Conservation (phyloP, 352 stramenopile species). For the Pythium phragmitis region DNA sequence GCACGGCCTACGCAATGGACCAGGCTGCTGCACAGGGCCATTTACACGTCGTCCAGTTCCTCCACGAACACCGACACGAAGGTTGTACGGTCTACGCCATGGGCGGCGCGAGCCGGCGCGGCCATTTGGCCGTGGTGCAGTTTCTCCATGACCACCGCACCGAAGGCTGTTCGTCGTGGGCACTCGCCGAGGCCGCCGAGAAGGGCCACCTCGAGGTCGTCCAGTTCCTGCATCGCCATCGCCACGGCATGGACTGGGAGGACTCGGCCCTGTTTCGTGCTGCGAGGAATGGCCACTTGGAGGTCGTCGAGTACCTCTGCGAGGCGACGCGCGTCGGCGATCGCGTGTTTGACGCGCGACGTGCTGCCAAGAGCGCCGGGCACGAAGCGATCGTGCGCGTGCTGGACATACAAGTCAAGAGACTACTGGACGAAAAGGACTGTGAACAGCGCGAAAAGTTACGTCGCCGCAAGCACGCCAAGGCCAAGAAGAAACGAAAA, state of each 20-base stretch:
- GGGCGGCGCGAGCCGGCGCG: slow-evolving; percentile 13
- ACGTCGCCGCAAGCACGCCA: slow-evolving; percentile 24
- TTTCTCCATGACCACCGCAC: slow-evolving; percentile 26
- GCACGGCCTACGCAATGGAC: slow-evolving; percentile 25
- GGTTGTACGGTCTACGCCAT: slow-evolving; percentile 30
- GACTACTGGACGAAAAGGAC: slow-evolving; percentile 19
- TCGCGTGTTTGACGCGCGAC: slow-evolving; percentile 24
- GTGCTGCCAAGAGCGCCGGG: slow-evolving; percentile 20
- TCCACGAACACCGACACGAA: slow-evolving; percentile 22
- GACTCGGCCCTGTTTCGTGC: slow-evolving; percentile 28
- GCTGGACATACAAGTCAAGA: slow-evolving; percentile 23
- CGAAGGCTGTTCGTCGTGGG: slow-evolving; percentile 25
- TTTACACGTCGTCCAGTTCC: slow-evolving; percentile 25
- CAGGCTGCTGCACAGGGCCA: slow-evolving; percentile 22
- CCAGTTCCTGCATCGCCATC: slow-evolving; percentile 17
- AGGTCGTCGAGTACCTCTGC: slow-evolving; percentile 28
- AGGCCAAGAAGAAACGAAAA: slow-evolving; percentile 25
- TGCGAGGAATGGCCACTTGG: slow-evolving; percentile 25
- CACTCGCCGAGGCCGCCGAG: slow-evolving; percentile 21
- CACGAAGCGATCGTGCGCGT: slow-evolving; percentile 11
- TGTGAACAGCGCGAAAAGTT: slow-evolving; percentile 23
- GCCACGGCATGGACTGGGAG: slow-evolving; percentile 19
- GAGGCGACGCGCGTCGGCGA: slow-evolving; percentile 20
- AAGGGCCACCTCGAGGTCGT: slow-evolving; percentile 23
- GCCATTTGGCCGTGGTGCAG: slow-evolving; percentile 20